phyloP scores from a whole-genome alignment of 208 protist genomes.

The Spongospora subterranea region DNA sequence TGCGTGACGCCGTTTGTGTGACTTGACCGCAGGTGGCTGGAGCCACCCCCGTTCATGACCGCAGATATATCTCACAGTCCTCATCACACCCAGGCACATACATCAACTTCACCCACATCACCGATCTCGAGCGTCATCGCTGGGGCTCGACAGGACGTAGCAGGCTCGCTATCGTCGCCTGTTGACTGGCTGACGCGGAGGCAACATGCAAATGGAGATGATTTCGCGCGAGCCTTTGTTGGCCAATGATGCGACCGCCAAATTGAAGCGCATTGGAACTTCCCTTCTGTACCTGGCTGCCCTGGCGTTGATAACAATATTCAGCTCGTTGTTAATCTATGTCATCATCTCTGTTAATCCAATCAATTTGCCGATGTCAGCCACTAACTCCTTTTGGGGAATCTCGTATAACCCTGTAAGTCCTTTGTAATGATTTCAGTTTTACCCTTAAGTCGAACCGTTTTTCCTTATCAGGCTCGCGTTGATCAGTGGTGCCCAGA shows the following conservation, averaged over 20 bases:
- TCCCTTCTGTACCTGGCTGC: background rate
- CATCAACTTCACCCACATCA: no score
- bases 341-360: background rate
- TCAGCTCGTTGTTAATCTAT: background rate
- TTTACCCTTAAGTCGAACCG: background rate
- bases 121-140: no score
- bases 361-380: background rate
- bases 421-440: background rate
- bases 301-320: background rate
- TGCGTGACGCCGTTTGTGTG: no score
- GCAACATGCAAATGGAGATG: background rate
- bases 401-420: conserved; percentile 48
- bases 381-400: conserved; percentile 27
- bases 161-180: no score
- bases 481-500: conserved; percentile 16
- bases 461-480: background rate
- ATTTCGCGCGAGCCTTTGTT: background rate
- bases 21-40: no score
- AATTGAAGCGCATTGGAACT: conserved; percentile 2
- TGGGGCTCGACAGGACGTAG: no score
- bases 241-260: background rate
- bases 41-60: no score
- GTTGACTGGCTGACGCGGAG: no score
- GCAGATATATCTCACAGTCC: no score
- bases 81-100: no score